Conservation (phyloP, 768 basidiomycete species). For the Serendipita sp. region DNA sequence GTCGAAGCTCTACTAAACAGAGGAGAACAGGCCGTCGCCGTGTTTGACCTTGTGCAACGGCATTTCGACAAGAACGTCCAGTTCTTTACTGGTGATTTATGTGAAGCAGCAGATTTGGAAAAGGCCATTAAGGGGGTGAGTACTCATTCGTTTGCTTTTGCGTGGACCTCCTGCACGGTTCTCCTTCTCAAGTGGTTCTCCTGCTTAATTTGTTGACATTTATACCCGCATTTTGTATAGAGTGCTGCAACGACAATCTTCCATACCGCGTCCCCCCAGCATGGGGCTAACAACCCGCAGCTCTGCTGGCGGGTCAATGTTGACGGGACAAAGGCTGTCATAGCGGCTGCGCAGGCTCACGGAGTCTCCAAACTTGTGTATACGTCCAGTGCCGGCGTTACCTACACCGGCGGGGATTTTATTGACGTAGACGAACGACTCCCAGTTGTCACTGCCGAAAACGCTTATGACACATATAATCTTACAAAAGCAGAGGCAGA, state of each 20-base stretch:
- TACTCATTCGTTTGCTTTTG: not conserved
- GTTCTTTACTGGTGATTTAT: conserved; percentile 84
- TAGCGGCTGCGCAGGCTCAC: conserved; percentile 58
- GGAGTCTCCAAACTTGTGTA: conserved; percentile 80
- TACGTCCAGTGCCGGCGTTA: conserved; percentile 83
- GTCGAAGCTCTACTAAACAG: conserved; percentile 70
- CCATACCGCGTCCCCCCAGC: conserved; percentile 81
- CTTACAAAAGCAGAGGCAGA: conserved; percentile 87
- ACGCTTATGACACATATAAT: conserved; percentile 39
- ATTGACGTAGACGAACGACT: conserved; percentile 80
- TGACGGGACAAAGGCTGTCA: conserved; percentile 70
- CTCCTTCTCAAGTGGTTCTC: not conserved
- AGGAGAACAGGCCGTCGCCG: conserved; percentile 56
- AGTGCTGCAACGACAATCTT: conserved; percentile 80
- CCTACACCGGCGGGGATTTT: conserved; percentile 69
- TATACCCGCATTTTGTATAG: conserved; percentile 21
- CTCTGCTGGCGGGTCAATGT: conserved; percentile 90
- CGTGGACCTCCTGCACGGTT: not conserved
- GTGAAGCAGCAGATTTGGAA: conserved; percentile 52
- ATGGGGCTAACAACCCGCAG: conserved; percentile 46
- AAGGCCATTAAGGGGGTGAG: conserved; percentile 58
- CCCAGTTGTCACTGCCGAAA: conserved; percentile 51
- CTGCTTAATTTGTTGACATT: not conserved
- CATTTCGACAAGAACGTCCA: conserved; percentile 58
- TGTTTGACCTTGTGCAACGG: conserved; percentile 85